Percentiles rank a stretch among this genome's conserved stretches.
Evolutionary conservation across 1,284 basidiomycete species (phyloP).

Genomic region (Rhodotorula sp.): DNA sequence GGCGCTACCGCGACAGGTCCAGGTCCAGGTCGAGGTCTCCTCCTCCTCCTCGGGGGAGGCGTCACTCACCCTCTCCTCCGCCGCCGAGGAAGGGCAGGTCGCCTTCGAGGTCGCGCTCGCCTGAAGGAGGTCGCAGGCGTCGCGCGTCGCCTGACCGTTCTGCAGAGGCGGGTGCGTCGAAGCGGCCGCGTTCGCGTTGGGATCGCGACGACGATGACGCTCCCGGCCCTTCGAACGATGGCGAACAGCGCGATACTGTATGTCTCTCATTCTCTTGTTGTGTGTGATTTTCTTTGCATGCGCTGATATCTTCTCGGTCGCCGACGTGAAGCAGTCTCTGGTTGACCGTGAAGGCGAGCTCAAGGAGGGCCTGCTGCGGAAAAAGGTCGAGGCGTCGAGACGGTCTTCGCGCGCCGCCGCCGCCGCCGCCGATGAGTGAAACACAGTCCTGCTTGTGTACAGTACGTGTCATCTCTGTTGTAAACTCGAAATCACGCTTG

Average conservation of each 20-base stretch:
- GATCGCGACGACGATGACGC: not conserved
- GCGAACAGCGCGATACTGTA: slow-evolving; percentile 7
- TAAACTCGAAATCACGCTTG: too few species aligned
- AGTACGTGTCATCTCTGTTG: too few species aligned
- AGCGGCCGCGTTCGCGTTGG: not conserved
- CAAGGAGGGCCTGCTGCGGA: slow-evolving; percentile 31
- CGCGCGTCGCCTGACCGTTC: not conserved
- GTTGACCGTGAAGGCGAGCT: slow-evolving; percentile 25
- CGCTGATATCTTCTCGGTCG: too few species aligned
- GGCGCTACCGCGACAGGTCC: slow-evolving; percentile 5
- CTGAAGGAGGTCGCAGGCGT: not conserved
- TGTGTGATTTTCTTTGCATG: fast-evolving
- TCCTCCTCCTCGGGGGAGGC: not conserved
- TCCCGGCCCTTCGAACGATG: not conserved
- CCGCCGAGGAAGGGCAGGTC: slow-evolving; percentile 6
- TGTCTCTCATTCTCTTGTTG: not conserved
- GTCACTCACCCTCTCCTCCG: slow-evolving; percentile 8
- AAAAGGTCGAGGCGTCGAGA: slow-evolving; percentile 26
- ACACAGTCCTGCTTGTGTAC: too few species aligned
- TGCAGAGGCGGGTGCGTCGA: not conserved
- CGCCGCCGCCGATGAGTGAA: too few species aligned
- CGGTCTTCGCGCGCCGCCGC: not conserved
- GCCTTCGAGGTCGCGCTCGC: not conserved
- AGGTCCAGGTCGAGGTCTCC: slow-evolving; percentile 1
- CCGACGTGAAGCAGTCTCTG: not conserved